These are phyloP conservation scores for Mucor velutinosus DNA, from an alignment of 371 early-diverging fungal genomes.

Conservation along the genomic window DNA sequence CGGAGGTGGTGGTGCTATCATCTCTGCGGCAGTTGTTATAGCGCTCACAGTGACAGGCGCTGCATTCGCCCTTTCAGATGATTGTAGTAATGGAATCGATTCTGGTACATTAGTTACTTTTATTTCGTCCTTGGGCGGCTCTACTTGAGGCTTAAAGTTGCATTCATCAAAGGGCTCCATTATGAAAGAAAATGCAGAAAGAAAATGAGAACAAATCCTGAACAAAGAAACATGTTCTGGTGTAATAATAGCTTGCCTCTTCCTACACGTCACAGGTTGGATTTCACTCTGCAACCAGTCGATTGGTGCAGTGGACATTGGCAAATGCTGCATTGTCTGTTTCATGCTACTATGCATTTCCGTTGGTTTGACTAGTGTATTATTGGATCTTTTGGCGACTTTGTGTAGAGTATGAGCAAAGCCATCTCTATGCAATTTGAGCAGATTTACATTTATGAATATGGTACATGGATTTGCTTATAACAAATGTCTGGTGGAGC, in stretches of 20 bases:
- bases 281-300: neutral
- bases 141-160: neutral
- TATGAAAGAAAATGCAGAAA: neutral
- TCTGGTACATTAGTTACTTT: constrained; percentile 1
- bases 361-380: too few relatives aligned
- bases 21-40: constrained; percentile 27
- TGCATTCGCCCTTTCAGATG: constrained; percentile 14
- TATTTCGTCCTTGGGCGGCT: neutral
- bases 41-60: constrained; percentile 23
- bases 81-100: constrained; percentile 4
- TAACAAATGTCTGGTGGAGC: too few relatives aligned
- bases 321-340: neutral
- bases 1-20: constrained; percentile 5
- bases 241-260: neutral
- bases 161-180: neutral
- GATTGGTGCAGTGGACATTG: neutral
- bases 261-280: neutral
- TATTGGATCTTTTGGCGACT: too few relatives aligned
- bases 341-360: neutral
- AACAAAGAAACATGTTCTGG: neutral
- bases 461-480: too few relatives aligned
- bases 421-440: too few relatives aligned
- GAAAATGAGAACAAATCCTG: neutral
- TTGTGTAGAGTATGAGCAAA: too few relatives aligned
- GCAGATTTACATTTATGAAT: too few relatives aligned